Evolutionary conservation across 1,139 yeast species (phyloP).

Genomic region (Pichia sp.): DNA sequence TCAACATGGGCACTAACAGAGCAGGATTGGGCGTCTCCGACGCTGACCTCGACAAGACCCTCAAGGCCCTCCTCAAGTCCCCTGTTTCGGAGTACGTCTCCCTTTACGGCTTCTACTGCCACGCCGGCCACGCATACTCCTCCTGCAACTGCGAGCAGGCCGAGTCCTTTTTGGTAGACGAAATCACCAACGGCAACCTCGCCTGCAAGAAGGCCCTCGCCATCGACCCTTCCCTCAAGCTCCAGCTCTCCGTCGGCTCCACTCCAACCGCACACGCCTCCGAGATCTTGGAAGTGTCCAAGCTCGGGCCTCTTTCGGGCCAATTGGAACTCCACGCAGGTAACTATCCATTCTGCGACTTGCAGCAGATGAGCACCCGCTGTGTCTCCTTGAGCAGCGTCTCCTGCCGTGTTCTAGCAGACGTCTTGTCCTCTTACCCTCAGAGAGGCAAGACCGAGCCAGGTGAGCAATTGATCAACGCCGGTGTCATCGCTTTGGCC

Average conservation of each 20-base stretch:
- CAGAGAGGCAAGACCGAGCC: conserved; percentile 39
- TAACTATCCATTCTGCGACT: conserved; percentile 66
- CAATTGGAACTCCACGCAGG: conserved; percentile 74
- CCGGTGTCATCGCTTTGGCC: conserved; percentile 69
- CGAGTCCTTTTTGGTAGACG: conserved; percentile 45
- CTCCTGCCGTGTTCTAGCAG: conserved; percentile 57
- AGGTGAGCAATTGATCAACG: conserved; percentile 64
- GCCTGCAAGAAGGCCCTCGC: conserved; percentile 46
- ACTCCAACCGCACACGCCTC: conserved; percentile 78
- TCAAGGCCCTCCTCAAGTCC: conserved; percentile 30
- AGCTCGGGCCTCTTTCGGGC: conserved; percentile 33
- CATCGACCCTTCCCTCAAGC: conserved; percentile 29
- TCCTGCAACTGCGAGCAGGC: conserved; percentile 48
- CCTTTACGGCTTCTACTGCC: conserved; percentile 68
- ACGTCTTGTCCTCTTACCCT: conserved; percentile 59
- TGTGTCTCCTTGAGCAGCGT: conserved; percentile 47
- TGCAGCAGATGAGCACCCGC: conserved; percentile 70
- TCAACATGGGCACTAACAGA: conserved; percentile 58
- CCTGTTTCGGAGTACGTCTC: conserved; percentile 33
- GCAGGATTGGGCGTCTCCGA: conserved; percentile 48
- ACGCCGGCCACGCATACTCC: conserved; percentile 72
- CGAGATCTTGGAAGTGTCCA: conserved; percentile 27
- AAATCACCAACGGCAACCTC: conserved; percentile 50
- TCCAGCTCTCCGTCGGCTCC: conserved; percentile 64
- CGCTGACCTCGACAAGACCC: conserved; percentile 24